Evolutionary conservation across 2,329 filamentous ascomycete genomes (phyloP).

Genomic region (Apiospora rasikravindrae): DNA sequence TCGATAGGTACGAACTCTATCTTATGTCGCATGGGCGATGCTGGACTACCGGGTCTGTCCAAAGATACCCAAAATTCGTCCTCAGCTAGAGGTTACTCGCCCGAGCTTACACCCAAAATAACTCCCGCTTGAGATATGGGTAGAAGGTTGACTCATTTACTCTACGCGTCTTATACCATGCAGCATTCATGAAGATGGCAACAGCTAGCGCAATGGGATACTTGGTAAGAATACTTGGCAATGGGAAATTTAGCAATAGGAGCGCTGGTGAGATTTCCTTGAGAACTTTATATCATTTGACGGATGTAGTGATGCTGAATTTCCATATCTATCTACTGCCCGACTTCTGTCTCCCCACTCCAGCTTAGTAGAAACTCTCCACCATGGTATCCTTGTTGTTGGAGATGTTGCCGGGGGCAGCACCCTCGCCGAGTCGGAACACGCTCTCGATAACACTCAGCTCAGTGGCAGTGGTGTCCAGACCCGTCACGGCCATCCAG

Average conservation of each 20-base stretch:
- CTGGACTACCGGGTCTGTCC: too few relatives aligned
- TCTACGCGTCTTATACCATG: too few relatives aligned
- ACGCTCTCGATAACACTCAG: slow-evolving; percentile 95
- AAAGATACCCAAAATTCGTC: too few relatives aligned
- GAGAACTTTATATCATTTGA: not conserved
- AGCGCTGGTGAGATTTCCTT: not conserved
- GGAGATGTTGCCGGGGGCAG: slow-evolving; percentile 78
- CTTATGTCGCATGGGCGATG: too few relatives aligned
- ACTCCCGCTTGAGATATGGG: too few relatives aligned
- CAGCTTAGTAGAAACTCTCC: slow-evolving; percentile 89
- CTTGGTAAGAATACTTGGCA: not conserved
- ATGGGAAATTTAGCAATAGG: not conserved
- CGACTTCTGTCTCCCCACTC: not conserved
- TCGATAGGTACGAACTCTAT: too few relatives aligned
- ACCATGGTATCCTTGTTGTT: slow-evolving; percentile 97
- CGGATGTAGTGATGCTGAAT: not conserved
- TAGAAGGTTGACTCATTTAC: too few relatives aligned
- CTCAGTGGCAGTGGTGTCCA: slow-evolving; percentile 97
- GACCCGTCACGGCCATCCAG: slow-evolving; percentile 92
- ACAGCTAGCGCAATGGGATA: not conserved
- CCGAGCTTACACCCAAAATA: too few relatives aligned
- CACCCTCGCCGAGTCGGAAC: slow-evolving; percentile 90
- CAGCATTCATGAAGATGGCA: too few relatives aligned
- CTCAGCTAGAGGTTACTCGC: too few relatives aligned
- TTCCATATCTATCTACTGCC: not conserved